Base-by-base conservation (phyloP, 2,329 filamentous ascomycete genomes). In the Pyrenophora graminea region DNA sequence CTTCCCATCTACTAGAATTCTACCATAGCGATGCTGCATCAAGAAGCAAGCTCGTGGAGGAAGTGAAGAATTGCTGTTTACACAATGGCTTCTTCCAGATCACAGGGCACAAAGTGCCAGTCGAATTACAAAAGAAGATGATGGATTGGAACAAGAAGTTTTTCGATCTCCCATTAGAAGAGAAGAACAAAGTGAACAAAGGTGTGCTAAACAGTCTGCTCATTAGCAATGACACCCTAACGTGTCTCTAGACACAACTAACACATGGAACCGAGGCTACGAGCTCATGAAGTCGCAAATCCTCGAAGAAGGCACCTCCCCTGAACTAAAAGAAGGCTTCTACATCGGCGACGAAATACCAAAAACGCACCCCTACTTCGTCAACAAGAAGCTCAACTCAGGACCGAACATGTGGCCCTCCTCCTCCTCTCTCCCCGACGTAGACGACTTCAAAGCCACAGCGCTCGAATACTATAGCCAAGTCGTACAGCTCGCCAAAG, bases 51-150 rank as follows among this genome's bases (percentile, higher is more conserved):
- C 58, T 71, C 5, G 63, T 71, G 25, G 58, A 63, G 2, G 51
- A 67, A 33, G 62, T 72, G 12, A 57, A 63, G 15, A 56, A 66
- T 17, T 69, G 64, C 50, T 72, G 70, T 50, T 48, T 67, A 13
- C 61, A 69, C 51, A 70, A 70, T 62, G 77, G 77, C 17, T 79
- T 79, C 62, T 79, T 79, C 60, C 76, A 79, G 48, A 76, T 79
- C 53, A 73, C 69, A 2, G 73, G 73, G 23, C 76, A 78, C 45
- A 62, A 68, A 1, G 69, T 79, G 5, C 70, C 76, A 1, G 37
- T 68, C 6, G 63, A 70, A 2, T 53, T 78, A 2, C 75, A 77
- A 45, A 58, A 70, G 2, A 60, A 62, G 6, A 70, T 77, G 9
- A 70, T 79, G 64, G 31, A 60, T 6, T 73, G 69, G 55, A 71